Base-by-base conservation (phyloP, 2,329 filamentous ascomycete genomes). In the Aspergillus awamori region DNA sequence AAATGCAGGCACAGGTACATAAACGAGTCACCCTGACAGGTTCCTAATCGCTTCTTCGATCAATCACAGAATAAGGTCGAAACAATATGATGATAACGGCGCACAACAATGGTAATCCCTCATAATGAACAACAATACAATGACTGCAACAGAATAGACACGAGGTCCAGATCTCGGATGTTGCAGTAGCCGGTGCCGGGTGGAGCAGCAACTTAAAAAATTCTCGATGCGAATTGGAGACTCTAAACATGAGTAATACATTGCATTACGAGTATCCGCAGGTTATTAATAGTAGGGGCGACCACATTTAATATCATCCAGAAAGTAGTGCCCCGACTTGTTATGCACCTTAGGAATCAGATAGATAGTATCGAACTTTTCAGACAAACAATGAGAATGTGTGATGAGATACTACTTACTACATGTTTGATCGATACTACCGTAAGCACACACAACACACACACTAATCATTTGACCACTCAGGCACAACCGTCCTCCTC, bases 151-250 rank as follows among this genome's bases (percentile, higher is more conserved):
- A 30, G 15, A 22, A 26, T 36, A 45, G 53, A 63, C 57, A 60
- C 57, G 60, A 61, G 57, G 60, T 33, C 60, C 58, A 64, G 65
- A 65, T 65, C 61, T 62, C 64, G 64, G 64, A 65, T 65, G 61
- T 48, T 66, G 59, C 58, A 51, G 61, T 49, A 55, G 63, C 65
- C 63, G 65, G 55, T 39, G 53, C 65, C 65, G 65, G 53, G 64
- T 66, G 62, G 62, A 63, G 57, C 52, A 48, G 33, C 20, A 59
- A 59, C 57, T 54, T 59, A 59, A 59, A 59, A 52, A 33, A 48
- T 54, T 51, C 24, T 59, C 41, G 51, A 53, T 53, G 36, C 11
- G 26, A 36, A 51, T 51, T 33, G 26, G 47, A 51, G 8, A n/a
- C 30, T 28, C 6, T 6, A 20, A 51, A 17, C 10, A 17, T 30